These are phyloP conservation scores for Lepidium aucheri DNA, from an alignment of 345 rosid genomes.

Conservation along the genomic window DNA sequence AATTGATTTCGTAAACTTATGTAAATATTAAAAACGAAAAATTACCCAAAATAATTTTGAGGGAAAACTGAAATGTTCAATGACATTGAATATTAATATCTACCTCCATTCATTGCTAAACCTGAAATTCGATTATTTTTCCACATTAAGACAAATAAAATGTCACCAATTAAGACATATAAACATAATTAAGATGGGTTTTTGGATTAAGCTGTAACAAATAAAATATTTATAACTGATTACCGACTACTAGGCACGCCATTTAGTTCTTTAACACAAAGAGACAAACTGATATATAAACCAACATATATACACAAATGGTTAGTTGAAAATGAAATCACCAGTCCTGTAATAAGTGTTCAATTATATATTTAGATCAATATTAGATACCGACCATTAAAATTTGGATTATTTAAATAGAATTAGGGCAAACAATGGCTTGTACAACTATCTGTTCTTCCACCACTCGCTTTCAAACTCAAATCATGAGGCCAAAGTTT, in stretches of 20 bases:
- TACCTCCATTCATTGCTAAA: neutral
- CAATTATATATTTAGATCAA: slow-evolving; percentile 4
- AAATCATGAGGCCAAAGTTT: slow-evolving; percentile 27
- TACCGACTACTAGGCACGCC: slow-evolving; percentile 19
- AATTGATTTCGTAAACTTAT: too few species aligned
- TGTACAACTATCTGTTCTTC: slow-evolving; percentile 11
- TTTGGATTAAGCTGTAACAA: neutral
- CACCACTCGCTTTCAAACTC: slow-evolving; percentile 18
- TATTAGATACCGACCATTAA: slow-evolving; percentile 27
- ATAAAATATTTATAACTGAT: slow-evolving; percentile 3
- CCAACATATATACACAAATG: slow-evolving; percentile 7
- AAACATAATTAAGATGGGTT: neutral
- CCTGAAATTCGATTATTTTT: neutral
- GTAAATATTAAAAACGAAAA: too few species aligned
- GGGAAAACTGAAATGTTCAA: too few species aligned
- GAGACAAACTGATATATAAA: neutral
- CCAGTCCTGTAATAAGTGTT: slow-evolving; percentile 1
- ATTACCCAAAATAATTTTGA: too few species aligned
- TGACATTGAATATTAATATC: neutral
- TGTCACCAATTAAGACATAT: neutral
- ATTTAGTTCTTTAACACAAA: neutral
- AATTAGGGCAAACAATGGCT: slow-evolving; percentile 5
- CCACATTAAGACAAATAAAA: neutral
- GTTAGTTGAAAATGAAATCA: slow-evolving; percentile 27
- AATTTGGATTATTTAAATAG: slow-evolving; percentile 4